Percentiles rank a stretch among this genome's conserved stretches.
Evolutionary conservation across 1,139 yeast species (phyloP).

Genomic region (Zygoascus sp.): DNA sequence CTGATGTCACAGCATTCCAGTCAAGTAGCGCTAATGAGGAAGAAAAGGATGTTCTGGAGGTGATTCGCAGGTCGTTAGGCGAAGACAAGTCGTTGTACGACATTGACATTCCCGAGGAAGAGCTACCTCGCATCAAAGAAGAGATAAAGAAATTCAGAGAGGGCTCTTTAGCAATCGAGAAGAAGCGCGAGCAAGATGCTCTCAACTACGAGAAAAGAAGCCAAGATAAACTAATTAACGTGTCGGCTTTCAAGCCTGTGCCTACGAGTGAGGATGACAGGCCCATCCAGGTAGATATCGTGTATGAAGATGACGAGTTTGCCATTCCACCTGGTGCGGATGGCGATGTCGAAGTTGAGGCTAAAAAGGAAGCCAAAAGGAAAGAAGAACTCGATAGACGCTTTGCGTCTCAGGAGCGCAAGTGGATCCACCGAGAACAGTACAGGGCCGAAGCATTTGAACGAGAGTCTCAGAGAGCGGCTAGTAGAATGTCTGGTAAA

Average conservation of each 20-base stretch:
- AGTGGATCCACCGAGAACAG: conserved; percentile 28
- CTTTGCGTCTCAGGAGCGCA: conserved; percentile 24
- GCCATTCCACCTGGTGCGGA: conserved; percentile 17
- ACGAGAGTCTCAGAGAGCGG: conserved; percentile 18
- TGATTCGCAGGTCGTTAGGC: conserved; percentile 4
- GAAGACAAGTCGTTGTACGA: conserved; percentile 13
- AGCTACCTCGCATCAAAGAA: conserved; percentile 27
- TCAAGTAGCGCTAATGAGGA: conserved; percentile 4
- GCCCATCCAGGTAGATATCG: conserved; percentile 3
- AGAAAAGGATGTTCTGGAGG: conserved; percentile 11
- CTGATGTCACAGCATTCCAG: neutral
- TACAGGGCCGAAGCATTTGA: conserved; percentile 25
- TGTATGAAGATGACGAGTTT: conserved; percentile 16
- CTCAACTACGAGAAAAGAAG: conserved; percentile 23
- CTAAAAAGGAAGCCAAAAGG: conserved; percentile 12
- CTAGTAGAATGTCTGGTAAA: conserved; percentile 12
- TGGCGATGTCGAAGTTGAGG: conserved; percentile 24
- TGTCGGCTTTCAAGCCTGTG: conserved; percentile 2
- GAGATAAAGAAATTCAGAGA: conserved; percentile 35
- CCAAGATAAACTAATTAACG: conserved; percentile 17
- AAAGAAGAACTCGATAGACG: conserved; percentile 20
- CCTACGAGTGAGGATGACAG: neutral
- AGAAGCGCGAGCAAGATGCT: conserved; percentile 22
- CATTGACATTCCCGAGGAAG: conserved; percentile 22
- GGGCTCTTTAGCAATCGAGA: conserved; percentile 28